A percentile compares a stretch with the other conserved stretches of the same genome.
phyloP scores from a whole-genome alignment of 306 rosid genomes.

The Sesbania bispinosa region DNA sequence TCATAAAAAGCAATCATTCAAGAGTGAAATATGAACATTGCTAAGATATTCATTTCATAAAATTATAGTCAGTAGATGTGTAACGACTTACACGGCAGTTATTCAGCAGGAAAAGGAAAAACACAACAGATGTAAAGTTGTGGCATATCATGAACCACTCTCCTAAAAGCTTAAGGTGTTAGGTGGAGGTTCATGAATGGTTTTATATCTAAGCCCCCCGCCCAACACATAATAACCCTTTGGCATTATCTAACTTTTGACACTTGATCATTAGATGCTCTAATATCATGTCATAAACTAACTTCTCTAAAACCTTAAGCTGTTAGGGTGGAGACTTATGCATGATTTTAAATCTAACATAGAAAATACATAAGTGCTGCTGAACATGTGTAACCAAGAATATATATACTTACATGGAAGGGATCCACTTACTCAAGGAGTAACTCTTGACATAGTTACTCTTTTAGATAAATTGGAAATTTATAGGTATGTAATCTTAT shows the following conservation, averaged over 20 bases:
- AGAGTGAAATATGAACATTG: background rate
- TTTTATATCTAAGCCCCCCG: background rate
- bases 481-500: too few species aligned
- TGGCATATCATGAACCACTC: background rate
- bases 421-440: too few species aligned
- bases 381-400: background rate
- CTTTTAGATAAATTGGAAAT: too few species aligned
- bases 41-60: background rate
- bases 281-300: background rate
- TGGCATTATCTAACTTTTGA: background rate
- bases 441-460: too few species aligned
- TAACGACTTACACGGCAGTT: background rate
- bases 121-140: background rate
- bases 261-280: background rate
- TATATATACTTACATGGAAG: background rate
- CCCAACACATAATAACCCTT: background rate
- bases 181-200: background rate
- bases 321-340: background rate
- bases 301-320: background rate
- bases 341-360: background rate
- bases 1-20: constrained; percentile 2
- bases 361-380: background rate
- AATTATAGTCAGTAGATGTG: background rate
- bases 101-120: background rate
- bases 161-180: background rate